Evolutionary conservation across 2,329 filamentous ascomycete species (phyloP).

Genomic region (Leptographium radiaticola): DNA sequence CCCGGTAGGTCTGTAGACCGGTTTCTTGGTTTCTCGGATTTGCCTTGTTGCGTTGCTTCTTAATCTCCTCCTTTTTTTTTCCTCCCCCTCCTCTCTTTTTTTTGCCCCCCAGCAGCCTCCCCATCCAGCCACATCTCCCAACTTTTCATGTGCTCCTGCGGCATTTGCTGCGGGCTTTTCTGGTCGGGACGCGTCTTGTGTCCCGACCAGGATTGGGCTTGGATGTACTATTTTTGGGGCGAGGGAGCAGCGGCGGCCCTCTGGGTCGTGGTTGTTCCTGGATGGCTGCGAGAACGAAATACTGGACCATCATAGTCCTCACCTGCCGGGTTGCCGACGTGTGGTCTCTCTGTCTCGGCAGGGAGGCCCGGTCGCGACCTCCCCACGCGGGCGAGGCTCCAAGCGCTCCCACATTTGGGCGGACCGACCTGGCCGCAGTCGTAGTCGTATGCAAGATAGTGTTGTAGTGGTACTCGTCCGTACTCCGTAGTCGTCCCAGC

Average conservation of each 20-base stretch:
- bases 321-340: constrained; percentile 13
- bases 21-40: not conserved
- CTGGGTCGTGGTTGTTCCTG: not conserved
- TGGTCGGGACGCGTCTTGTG: not conserved
- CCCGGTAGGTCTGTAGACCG: not conserved
- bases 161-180: not conserved
- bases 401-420: constrained; percentile 16
- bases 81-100: not conserved
- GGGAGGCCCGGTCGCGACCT: not conserved
- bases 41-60: not conserved
- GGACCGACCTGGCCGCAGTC: not conserved
- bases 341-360: not conserved
- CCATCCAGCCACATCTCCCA: constrained; percentile 1
- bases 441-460: not conserved
- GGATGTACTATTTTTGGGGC: not conserved
- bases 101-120: not conserved
- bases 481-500: too few species aligned
- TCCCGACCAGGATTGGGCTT: not conserved
- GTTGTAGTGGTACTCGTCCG: not conserved
- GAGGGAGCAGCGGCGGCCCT: not conserved
- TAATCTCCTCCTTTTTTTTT: not conserved
- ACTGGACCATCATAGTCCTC: constrained; percentile 23
- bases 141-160: not conserved
- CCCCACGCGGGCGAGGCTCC: constrained; percentile 20
- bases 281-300: constrained; percentile 17